These are phyloP conservation scores for Ascoidea asiatica DNA, from an alignment of 805 yeast genomes.

Conservation along the genomic window DNA sequence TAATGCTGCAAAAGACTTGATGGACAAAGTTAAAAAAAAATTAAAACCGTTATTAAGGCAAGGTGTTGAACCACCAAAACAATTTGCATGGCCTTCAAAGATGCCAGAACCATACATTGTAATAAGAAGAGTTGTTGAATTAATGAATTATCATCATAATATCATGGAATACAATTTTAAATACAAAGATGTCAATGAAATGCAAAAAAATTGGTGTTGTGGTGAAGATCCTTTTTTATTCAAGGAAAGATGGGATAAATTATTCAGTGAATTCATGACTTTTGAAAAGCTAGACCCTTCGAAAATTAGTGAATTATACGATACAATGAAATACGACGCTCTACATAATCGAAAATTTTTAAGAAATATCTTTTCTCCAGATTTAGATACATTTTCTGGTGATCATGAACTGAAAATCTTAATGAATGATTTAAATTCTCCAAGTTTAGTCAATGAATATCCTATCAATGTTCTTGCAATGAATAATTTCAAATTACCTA, in stretches of 20 bases:
- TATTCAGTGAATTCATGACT: conserved; percentile 80
- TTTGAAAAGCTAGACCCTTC: conserved; percentile 97
- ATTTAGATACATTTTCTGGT: conserved; percentile 21
- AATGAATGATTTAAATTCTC: conserved; percentile 30
- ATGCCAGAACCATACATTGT: conserved; percentile 97
- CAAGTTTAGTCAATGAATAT: conserved; percentile 49
- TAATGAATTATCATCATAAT: conserved; percentile 82
- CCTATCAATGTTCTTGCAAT: conserved; percentile 65
- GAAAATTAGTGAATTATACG: conserved; percentile 90
- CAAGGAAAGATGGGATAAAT: conserved; percentile 94
- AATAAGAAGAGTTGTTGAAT: conserved; percentile 83
- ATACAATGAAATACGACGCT: conserved; percentile 98
- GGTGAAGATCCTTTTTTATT: conserved; percentile 86
- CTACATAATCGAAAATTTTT: conserved; percentile 85
- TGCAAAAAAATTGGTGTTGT: conserved; percentile 89
- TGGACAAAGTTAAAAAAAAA: conserved; percentile 97
- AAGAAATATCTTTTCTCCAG: conserved; percentile 65
- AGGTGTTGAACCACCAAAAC: conserved; percentile 94
- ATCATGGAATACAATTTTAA: conserved; percentile 74
- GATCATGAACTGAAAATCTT: conserved; percentile 19
- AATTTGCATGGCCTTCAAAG: conserved; percentile 97
- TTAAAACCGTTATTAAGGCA: conserved; percentile 86
- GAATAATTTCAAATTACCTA: conserved; percentile 57
- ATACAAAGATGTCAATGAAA: conserved; percentile 45
- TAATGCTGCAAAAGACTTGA: conserved; percentile 93